These are phyloP conservation scores for Penstemon newberryi DNA, from an alignment of 257 asterid species.

Conservation along the genomic window DNA sequence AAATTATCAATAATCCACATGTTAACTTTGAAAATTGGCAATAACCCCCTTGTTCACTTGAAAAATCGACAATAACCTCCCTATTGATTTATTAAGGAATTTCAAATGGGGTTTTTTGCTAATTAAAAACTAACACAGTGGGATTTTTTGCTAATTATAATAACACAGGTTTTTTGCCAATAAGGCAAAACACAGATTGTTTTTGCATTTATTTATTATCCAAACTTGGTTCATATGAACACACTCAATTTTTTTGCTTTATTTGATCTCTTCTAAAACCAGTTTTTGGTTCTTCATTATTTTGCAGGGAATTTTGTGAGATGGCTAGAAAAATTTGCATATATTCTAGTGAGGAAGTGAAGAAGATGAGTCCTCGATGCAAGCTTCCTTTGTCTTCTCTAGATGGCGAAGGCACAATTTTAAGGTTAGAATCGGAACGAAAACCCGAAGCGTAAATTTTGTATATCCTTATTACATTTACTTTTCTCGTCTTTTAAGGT, in stretches of 20 bases:
- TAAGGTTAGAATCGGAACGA: slow-evolving; percentile 50
- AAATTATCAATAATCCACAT: not conserved
- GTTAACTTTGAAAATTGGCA: not conserved
- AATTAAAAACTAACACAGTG: no score
- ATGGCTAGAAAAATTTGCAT: slow-evolving; percentile 71
- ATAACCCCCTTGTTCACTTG: no score
- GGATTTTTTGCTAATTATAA: no score
- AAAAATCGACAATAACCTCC: no score
- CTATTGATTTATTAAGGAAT: no score
- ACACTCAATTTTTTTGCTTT: not conserved
- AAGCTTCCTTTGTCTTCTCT: slow-evolving; percentile 45
- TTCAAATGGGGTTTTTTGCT: no score
- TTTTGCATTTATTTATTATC: no score
- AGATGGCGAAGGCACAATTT: slow-evolving; percentile 44
- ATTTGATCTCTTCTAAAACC: not conserved
- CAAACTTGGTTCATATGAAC: no score
- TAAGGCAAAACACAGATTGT: no score
- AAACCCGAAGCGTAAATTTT: slow-evolving; percentile 47
- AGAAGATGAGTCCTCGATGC: slow-evolving; percentile 60
- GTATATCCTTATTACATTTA: slow-evolving; percentile 24
- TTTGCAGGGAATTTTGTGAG: slow-evolving; percentile 70
- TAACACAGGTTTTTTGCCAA: no score
- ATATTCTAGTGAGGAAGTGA: slow-evolving; percentile 69
- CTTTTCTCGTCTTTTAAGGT: slow-evolving; percentile 23
- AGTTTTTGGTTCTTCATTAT: not conserved